Evolutionary conservation across 208 protist species (phyloP).

Genomic region (Trichomonas gallinae): DNA sequence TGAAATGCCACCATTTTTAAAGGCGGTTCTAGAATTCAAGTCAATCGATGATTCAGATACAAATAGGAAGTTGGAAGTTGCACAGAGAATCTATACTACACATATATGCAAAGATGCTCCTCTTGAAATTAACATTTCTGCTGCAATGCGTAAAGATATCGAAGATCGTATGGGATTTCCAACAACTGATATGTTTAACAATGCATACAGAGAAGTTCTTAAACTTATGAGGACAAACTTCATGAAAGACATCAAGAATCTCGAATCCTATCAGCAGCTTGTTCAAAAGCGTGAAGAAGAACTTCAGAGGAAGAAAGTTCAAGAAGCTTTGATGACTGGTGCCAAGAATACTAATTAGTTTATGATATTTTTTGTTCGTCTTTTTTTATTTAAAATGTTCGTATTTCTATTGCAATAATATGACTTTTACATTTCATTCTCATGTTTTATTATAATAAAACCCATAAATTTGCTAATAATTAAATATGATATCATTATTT

Average conservation of each 20-base stretch:
- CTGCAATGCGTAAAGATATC: neutral
- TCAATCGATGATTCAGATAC: neutral
- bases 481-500: no score
- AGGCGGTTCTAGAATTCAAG: neutral
- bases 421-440: no score
- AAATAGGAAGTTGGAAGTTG: neutral
- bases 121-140: neutral
- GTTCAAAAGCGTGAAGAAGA: neutral
- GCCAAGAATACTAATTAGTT: neutral
- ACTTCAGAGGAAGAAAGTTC: neutral
- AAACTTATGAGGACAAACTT: neutral
- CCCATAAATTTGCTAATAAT: no score
- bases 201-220: neutral
- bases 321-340: neutral
- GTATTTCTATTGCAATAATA: no score
- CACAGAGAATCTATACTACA: neutral
- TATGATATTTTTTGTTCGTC: no score
- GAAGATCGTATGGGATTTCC: neutral
- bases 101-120: neutral
- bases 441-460: no score
- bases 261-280: neutral
- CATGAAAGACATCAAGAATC: neutral
- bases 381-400: no score
- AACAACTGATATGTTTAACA: constrained; percentile 6
- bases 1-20: neutral